phyloP scores from a whole-genome alignment of 257 asterid genomes.

The Verbascum thapsus region DNA sequence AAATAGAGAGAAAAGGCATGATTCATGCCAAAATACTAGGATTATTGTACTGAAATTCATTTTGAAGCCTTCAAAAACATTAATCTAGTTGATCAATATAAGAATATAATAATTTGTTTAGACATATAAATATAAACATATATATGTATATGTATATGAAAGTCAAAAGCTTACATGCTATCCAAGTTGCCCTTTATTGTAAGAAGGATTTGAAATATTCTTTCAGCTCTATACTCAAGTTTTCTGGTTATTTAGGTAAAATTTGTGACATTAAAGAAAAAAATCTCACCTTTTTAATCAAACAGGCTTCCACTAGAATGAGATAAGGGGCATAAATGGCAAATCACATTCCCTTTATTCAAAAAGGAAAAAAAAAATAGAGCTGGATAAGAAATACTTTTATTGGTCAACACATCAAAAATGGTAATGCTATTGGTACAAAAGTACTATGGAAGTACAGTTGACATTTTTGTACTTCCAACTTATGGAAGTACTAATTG shows the following conservation, averaged over 20 bases:
- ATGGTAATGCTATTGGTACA: constrained; percentile 8
- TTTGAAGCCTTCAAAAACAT: constrained; percentile 10
- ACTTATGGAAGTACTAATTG: constrained; percentile 11
- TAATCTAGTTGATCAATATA: constrained; percentile 3
- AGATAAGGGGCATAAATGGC: too few species aligned
- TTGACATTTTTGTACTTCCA: constrained; percentile 32
- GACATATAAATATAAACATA: too few species aligned
- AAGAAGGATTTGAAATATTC: too few species aligned
- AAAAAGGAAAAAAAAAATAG: too few species aligned
- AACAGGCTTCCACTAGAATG: too few species aligned
- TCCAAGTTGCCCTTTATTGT: not conserved
- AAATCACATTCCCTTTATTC: too few species aligned
- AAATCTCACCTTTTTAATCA: too few species aligned
- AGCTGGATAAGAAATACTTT: too few species aligned
- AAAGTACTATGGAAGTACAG: constrained; percentile 36
- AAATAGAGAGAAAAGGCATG: constrained; percentile 38
- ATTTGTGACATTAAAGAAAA: too few species aligned
- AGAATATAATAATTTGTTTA: not conserved
- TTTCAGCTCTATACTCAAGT: too few species aligned
- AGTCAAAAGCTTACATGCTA: constrained; percentile 19
- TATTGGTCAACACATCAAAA: too few species aligned
- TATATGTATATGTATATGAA: not conserved
- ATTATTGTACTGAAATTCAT: constrained; percentile 23
- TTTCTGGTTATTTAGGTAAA: too few species aligned
- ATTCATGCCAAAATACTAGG: constrained; percentile 38